A percentile compares a stretch with the other conserved stretches of the same genome.
Conservation (phyloP, 768 basidiomycete genomes). For the Amanita exitialis region DNA sequence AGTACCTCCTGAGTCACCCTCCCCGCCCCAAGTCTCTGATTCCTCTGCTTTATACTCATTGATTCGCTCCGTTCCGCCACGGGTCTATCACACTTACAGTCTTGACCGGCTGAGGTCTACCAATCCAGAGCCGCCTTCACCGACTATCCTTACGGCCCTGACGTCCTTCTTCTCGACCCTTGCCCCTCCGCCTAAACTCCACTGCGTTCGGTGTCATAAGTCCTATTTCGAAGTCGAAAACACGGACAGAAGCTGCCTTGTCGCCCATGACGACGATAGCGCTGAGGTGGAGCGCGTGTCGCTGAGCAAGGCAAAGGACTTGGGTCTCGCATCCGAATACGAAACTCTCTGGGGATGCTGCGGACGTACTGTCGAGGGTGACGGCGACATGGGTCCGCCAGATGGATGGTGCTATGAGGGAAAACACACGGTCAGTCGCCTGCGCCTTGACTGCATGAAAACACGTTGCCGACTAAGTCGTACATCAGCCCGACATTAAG, state of each 20-base stretch:
- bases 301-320: slow-evolving; percentile 11
- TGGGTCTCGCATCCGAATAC: slow-evolving; percentile 22
- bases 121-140: slow-evolving; percentile 20
- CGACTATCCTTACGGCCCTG: slow-evolving; percentile 33
- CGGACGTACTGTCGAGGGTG: slow-evolving; percentile 59
- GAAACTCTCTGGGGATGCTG: slow-evolving; percentile 69
- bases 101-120: slow-evolving; percentile 39
- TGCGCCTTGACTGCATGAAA: slow-evolving; percentile 7
- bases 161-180: slow-evolving; percentile 52
- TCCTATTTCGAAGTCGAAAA: slow-evolving; percentile 67
- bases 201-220: slow-evolving; percentile 71
- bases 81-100: slow-evolving; percentile 54
- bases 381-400: slow-evolving; percentile 75
- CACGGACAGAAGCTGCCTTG: slow-evolving; percentile 54
- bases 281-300: slow-evolving; percentile 56
- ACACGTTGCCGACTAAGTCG: slow-evolving; percentile 2
- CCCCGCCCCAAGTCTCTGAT: slow-evolving; percentile 21
- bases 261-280: slow-evolving; percentile 76
- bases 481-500: slow-evolving; percentile 51
- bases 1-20: not conserved
- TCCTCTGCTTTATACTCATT: slow-evolving; percentile 36
- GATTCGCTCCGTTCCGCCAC: slow-evolving; percentile 52
- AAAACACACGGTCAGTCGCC: slow-evolving; percentile 50
- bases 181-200: slow-evolving; percentile 54
- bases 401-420: slow-evolving; percentile 87